Evolutionary conservation across 108 stramenopile species (phyloP).

Genomic region (Cyclostephanos invisitatus): DNA sequence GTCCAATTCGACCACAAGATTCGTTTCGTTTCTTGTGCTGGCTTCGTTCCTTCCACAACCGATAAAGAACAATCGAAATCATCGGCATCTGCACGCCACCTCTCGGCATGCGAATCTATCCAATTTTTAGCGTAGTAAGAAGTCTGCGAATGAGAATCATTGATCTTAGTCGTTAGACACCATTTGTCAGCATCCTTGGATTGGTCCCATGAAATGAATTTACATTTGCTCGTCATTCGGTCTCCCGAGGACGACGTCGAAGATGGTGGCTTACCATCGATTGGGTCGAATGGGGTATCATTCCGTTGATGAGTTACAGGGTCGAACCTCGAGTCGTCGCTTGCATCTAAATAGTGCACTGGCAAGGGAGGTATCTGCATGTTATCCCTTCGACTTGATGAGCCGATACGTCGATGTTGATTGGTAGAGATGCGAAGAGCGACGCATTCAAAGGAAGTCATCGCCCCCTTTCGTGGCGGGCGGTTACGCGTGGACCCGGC

Average conservation of each 20-base stretch:
- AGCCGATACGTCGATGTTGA: background rate
- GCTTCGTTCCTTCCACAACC: background rate
- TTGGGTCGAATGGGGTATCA: slow-evolving; percentile 59
- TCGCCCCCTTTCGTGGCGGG: background rate
- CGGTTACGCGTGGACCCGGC: background rate
- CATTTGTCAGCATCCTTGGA: slow-evolving; percentile 14
- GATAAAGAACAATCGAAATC: slow-evolving; percentile 24
- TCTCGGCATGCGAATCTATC: slow-evolving; percentile 40
- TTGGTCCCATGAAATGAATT: slow-evolving; percentile 13
- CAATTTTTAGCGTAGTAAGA: slow-evolving; percentile 39
- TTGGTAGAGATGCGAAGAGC: background rate
- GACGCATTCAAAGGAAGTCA: background rate
- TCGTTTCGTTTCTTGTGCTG: slow-evolving; percentile 38
- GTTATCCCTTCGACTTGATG: background rate
- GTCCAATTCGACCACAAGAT: slow-evolving; percentile 63
- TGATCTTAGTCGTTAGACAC: slow-evolving; percentile 48
- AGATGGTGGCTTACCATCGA: slow-evolving; percentile 59
- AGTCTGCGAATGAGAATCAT: slow-evolving; percentile 18
- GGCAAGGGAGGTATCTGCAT: slow-evolving; percentile 8
- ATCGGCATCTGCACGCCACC: slow-evolving; percentile 32
- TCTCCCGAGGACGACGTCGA: slow-evolving; percentile 1
- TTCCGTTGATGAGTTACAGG: slow-evolving; percentile 63
- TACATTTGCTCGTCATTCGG: slow-evolving; percentile 2
- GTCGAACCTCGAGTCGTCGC: slow-evolving; percentile 58
- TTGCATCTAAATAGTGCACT: slow-evolving; percentile 30